Evolutionary conservation across 257 asterid genomes (phyloP).

Genomic region (Fraxinus cuspidata): DNA sequence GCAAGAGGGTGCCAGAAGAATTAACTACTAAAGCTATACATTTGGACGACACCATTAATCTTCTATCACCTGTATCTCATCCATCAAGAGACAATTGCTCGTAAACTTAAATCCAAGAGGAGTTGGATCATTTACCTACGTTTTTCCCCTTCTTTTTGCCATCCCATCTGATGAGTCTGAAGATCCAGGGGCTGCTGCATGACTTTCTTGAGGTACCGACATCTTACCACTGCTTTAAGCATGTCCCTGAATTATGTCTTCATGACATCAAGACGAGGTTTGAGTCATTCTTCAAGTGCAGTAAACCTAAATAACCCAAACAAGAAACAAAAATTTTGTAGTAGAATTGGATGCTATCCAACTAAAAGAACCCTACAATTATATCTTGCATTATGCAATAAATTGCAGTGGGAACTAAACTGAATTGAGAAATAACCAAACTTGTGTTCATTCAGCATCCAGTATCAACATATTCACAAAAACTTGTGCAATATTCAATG

Average conservation of each 20-base stretch:
- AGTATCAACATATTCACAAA: not conserved
- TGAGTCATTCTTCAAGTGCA: slow-evolving; percentile 20
- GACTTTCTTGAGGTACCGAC: slow-evolving; percentile 45
- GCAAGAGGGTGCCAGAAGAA: too few relatives aligned
- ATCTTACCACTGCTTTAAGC: slow-evolving; percentile 78
- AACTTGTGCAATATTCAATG: not conserved
- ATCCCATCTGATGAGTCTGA: slow-evolving; percentile 30
- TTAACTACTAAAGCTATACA: too few relatives aligned
- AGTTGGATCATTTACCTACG: slow-evolving; percentile 55
- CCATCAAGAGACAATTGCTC: slow-evolving; percentile 58
- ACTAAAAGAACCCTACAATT: not conserved
- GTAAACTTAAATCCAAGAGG: slow-evolving; percentile 54
- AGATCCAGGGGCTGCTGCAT: slow-evolving; percentile 17
- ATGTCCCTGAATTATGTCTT: slow-evolving; percentile 92
- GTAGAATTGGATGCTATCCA: slow-evolving; percentile 3
- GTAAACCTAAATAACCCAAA: not conserved
- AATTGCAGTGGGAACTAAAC: not conserved
- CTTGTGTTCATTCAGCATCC: not conserved
- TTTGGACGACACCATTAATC: slow-evolving; percentile 23
- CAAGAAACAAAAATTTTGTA: not conserved
- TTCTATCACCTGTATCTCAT: slow-evolving; percentile 50
- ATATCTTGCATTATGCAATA: not conserved
- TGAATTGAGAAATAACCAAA: not conserved
- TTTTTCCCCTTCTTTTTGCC: slow-evolving; percentile 54
- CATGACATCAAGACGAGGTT: slow-evolving; percentile 72